Evolutionary conservation across 2,329 filamentous ascomycete genomes (phyloP).

Genomic region (Microcera coccophila): DNA sequence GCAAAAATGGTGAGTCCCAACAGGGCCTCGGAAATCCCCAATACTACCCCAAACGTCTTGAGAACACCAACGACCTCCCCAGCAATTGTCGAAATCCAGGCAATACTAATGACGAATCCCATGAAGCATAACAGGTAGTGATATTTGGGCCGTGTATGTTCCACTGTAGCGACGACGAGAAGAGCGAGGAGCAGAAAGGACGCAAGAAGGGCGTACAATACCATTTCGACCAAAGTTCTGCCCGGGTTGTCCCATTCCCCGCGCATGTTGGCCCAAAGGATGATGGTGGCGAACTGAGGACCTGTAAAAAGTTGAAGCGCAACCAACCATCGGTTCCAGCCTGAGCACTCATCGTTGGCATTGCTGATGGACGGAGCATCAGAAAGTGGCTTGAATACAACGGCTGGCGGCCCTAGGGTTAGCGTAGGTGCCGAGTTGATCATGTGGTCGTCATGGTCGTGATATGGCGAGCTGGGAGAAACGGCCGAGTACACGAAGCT

Average conservation of each 20-base stretch:
- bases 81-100: constrained; percentile 95
- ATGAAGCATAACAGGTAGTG: constrained; percentile 79
- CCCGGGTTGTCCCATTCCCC: constrained; percentile 54
- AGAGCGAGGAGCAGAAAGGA: constrained; percentile 65
- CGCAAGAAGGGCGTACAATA: constrained; percentile 61
- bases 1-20: constrained; percentile 94
- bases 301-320: constrained; percentile 81
- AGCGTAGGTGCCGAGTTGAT: constrained; percentile 8
- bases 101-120: constrained; percentile 86
- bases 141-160: constrained; percentile 64
- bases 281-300: constrained; percentile 74
- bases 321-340: constrained; percentile 91
- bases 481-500: constrained; percentile 18
- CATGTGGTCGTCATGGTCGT: constrained; percentile 20
- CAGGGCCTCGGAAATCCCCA: constrained; percentile 91
- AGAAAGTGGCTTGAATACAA: constrained; percentile 30
- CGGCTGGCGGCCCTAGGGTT: constrained; percentile 21
- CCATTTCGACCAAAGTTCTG: constrained; percentile 51
- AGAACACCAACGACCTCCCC: constrained; percentile 93
- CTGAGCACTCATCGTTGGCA: constrained; percentile 41
- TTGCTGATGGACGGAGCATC: constrained; percentile 32
- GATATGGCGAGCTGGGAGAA: constrained; percentile 16
- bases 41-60: constrained; percentile 86
- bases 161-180: constrained; percentile 65
- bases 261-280: constrained; percentile 67